phyloP scores from a whole-genome alignment of 352 stramenopile species.

The Globisporangium orthogonon region DNA sequence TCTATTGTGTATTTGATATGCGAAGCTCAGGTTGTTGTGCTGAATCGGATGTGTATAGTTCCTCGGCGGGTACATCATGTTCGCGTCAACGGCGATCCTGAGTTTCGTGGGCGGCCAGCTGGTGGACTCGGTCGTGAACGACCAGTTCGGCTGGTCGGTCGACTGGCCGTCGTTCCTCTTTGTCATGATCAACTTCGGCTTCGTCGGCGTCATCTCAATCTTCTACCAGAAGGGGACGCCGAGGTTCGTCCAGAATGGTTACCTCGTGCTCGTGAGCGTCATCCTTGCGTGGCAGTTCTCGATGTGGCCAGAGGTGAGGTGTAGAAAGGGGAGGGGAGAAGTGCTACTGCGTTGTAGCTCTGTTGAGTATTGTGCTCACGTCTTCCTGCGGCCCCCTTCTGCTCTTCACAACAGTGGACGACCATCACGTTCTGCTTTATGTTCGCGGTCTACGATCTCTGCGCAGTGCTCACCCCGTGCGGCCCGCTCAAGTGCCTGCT shows the following conservation, averaged over 20 bases:
- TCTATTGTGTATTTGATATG: background rate
- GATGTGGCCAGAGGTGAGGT: constrained; percentile 92
- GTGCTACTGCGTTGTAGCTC: too few species aligned
- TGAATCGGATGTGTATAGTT: constrained; percentile 25
- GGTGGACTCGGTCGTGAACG: constrained; percentile 72
- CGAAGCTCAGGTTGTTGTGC: background rate
- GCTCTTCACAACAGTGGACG: constrained; percentile 48
- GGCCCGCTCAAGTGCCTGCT: constrained; percentile 93
- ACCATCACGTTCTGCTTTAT: constrained; percentile 91
- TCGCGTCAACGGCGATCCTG: constrained; percentile 80
- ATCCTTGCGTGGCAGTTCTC: constrained; percentile 97
- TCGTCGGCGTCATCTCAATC: constrained; percentile 86
- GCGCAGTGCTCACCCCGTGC: constrained; percentile 96
- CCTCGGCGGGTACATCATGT: constrained; percentile 85
- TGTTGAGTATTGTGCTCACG: background rate
- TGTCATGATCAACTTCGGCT: constrained; percentile 89
- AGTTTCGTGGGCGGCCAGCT: constrained; percentile 84
- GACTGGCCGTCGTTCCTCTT: constrained; percentile 81
- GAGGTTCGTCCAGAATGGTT: constrained; percentile 90
- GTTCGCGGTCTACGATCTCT: constrained; percentile 97
- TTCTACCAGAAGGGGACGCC: constrained; percentile 87
- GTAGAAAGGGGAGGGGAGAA: background rate
- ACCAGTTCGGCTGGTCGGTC: constrained; percentile 63
- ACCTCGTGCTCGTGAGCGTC: constrained; percentile 93
- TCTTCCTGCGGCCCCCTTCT: too few species aligned